Evolutionary conservation across 179 eudicot species (phyloP).

Genomic region (Actinidia polygama): DNA sequence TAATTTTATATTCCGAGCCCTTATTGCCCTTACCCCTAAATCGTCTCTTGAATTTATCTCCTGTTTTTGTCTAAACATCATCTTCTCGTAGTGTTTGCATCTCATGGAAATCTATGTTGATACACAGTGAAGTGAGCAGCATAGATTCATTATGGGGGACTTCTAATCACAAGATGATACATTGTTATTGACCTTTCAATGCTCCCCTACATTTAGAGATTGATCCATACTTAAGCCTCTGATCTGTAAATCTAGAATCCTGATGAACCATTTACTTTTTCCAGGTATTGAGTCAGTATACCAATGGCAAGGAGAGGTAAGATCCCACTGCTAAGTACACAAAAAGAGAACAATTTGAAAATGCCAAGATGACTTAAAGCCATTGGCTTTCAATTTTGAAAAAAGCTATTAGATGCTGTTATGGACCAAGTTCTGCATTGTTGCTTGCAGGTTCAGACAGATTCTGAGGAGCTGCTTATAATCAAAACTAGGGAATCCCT

Average conservation of each 20-base stretch:
- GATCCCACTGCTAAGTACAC: background rate
- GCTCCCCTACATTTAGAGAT: background rate
- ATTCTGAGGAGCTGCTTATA: conserved; percentile 90
- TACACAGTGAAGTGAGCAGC: background rate
- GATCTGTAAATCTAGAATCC: background rate
- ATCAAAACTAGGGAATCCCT: conserved; percentile 97
- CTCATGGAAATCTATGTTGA: background rate
- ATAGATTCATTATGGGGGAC: background rate
- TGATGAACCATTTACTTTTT: conserved; percentile 11
- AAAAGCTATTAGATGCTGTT: background rate
- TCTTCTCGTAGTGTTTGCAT: too few species aligned
- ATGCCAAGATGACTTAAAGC: background rate
- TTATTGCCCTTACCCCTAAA: background rate
- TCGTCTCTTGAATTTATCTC: background rate
- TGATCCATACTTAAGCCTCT: background rate
- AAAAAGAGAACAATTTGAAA: background rate
- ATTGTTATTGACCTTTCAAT: background rate
- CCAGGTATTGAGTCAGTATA: conserved; percentile 94
- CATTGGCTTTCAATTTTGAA: background rate
- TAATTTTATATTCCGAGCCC: background rate
- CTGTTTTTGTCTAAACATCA: background rate
- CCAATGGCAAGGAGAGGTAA: conserved; percentile 96
- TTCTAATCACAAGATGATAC: background rate
- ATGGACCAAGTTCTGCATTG: background rate
- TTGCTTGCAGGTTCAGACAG: conserved; percentile 80